Percentiles rank a stretch among this genome's conserved stretches.
phyloP scores from a whole-genome alignment of 1,284 basidiomycete genomes.

The Sparassis latifolia region DNA sequence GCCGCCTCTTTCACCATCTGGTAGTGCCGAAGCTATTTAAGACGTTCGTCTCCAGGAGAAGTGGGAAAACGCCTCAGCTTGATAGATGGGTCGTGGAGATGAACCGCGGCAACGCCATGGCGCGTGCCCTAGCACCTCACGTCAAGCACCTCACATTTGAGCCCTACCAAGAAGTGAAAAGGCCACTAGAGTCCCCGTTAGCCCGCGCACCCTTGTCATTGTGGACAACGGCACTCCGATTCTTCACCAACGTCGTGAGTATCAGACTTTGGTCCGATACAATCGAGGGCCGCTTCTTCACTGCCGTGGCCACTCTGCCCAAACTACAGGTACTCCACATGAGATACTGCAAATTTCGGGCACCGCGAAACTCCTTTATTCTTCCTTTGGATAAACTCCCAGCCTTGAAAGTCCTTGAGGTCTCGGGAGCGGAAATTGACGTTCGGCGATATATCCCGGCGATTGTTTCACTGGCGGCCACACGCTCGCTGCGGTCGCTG shows the following conservation, averaged over 20 bases:
- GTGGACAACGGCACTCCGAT: too few relatives aligned
- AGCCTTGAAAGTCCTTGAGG: conserved; percentile 1
- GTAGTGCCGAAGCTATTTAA: conserved; percentile 10
- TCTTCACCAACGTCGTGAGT: too few relatives aligned
- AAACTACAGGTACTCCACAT: conserved; percentile 6
- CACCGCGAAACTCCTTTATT: background rate
- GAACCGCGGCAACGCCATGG: conserved; percentile 2
- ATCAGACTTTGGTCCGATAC: background rate
- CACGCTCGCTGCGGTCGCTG: conserved; percentile 3
- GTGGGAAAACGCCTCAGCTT: background rate
- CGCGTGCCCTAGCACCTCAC: conserved; percentile 2
- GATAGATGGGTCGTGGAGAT: conserved; percentile 6
- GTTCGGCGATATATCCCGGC: conserved; percentile 2
- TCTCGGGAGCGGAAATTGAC: background rate
- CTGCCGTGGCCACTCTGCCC: background rate
- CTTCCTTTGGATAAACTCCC: background rate
- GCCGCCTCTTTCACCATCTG: conserved; percentile 35
- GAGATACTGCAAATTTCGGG: conserved; percentile 5
- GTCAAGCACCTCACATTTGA: conserved; percentile 6
- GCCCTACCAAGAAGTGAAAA: background rate
- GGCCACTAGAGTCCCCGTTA: too few relatives aligned
- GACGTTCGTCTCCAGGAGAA: background rate
- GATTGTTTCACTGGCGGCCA: conserved; percentile 3
- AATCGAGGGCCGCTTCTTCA: conserved; percentile 4
- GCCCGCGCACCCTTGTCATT: too few relatives aligned